These are phyloP conservation scores for Trametes pubescens DNA, from an alignment of 1,284 basidiomycete species.

Conservation along the genomic window DNA sequence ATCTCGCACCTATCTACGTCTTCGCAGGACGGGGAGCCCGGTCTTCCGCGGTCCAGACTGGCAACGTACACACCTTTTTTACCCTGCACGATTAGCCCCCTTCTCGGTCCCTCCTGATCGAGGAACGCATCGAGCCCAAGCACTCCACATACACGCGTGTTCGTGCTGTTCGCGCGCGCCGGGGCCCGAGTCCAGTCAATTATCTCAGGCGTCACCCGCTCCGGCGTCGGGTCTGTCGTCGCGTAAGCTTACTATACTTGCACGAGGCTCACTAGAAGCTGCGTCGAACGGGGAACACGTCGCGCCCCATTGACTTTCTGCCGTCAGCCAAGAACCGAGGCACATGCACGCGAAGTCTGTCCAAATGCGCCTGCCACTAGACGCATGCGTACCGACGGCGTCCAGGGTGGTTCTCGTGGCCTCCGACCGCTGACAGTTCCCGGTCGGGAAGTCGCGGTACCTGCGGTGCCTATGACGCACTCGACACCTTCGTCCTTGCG, in stretches of 20 bases:
- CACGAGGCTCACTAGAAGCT: slow-evolving; percentile 3
- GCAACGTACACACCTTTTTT: background rate
- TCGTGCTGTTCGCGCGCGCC: background rate
- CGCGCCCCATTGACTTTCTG: background rate
- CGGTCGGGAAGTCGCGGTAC: too few relatives aligned
- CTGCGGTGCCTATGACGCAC: background rate
- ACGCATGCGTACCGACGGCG: background rate
- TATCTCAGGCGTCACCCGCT: background rate
- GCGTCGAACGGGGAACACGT: background rate
- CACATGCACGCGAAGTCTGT: background rate
- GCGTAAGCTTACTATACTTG: background rate
- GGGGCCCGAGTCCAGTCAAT: background rate
- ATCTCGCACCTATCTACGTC: background rate
- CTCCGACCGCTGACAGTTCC: too few relatives aligned
- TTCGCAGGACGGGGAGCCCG: background rate
- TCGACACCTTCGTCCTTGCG: too few relatives aligned
- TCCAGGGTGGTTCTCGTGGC: background rate
- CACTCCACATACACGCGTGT: background rate
- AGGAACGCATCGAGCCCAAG: background rate
- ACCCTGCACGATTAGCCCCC: background rate
- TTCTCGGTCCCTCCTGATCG: background rate
- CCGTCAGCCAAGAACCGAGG: background rate
- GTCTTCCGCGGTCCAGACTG: background rate
- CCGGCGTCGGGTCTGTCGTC: background rate
- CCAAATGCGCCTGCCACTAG: background rate